Conservation (phyloP, 345 rosid species). For the Gossypium thurberi region DNA sequence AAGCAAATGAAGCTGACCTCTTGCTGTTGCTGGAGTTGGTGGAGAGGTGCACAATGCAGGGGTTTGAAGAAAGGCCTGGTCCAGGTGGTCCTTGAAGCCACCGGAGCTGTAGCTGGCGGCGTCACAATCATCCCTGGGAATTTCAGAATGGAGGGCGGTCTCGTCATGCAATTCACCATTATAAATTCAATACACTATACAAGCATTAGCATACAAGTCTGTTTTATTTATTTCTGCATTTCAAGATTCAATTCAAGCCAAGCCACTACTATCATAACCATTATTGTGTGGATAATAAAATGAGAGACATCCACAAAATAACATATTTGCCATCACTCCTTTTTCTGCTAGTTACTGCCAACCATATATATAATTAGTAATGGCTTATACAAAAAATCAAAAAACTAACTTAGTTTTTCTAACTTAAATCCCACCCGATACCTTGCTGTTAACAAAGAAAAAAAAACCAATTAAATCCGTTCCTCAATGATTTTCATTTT, state of each 20-base stretch:
- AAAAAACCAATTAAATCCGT: background rate
- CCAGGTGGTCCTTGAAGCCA: background rate
- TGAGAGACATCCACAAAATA: background rate
- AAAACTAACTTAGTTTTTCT: too few relatives aligned
- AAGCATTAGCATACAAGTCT: background rate
- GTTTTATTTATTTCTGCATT: background rate
- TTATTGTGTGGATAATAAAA: too few relatives aligned
- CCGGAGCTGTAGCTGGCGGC: conserved; percentile 4
- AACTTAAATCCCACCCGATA: too few relatives aligned
- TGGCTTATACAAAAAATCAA: too few relatives aligned
- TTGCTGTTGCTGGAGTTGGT: conserved; percentile 27
- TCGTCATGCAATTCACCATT: conserved; percentile 16
- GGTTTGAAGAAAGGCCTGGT: conserved; percentile 25
- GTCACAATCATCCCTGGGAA: background rate
- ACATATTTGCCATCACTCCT: background rate
- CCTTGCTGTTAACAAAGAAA: background rate
- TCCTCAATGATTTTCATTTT: too few relatives aligned
- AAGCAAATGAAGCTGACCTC: conserved; percentile 23
- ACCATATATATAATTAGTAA: too few relatives aligned
- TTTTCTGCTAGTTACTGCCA: background rate
- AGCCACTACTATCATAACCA: too few relatives aligned
- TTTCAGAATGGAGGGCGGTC: conserved; percentile 7
- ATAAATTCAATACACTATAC: background rate
- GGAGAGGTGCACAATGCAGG: conserved; percentile 33
- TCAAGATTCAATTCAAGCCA: too few relatives aligned